These are phyloP conservation scores for Poa annua DNA, from an alignment of 176 grass and related monocot genomes.

Conservation along the genomic window DNA sequence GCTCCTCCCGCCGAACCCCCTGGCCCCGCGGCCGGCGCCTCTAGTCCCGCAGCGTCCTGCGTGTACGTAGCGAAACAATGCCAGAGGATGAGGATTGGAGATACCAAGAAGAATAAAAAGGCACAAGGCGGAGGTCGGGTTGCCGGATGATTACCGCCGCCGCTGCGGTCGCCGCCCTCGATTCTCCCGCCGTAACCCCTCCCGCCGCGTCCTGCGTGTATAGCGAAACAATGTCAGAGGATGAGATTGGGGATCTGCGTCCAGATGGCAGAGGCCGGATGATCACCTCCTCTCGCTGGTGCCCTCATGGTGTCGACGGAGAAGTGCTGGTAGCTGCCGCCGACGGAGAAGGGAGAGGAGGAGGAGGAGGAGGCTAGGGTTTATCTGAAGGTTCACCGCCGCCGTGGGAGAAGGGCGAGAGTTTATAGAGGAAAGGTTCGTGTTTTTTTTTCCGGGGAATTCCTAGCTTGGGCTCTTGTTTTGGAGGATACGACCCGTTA, in stretches of 20 bases:
- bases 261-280: neutral
- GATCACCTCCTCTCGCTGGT: constrained; percentile 49
- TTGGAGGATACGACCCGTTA: neutral
- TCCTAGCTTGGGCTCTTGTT: too few relatives aligned
- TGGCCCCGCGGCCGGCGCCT: constrained; percentile 34
- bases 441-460: neutral
- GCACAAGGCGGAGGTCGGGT: too few relatives aligned
- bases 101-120: too few relatives aligned
- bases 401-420: neutral
- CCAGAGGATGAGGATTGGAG: too few relatives aligned
- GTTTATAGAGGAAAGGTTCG: constrained; percentile 38
- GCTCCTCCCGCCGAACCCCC: constrained; percentile 29
- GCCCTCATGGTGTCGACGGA: constrained; percentile 52
- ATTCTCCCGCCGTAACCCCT: constrained; percentile 36
- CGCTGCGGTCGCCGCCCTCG: constrained; percentile 41
- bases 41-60: too few relatives aligned
- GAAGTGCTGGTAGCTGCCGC: neutral
- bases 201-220: constrained; percentile 41
- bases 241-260: neutral
- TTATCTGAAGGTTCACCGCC: constrained; percentile 29
- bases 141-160: neutral
- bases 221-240: neutral
- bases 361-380: constrained; percentile 37
- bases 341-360: neutral
- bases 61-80: too few relatives aligned